These are phyloP conservation scores for Penicillium chermesinum DNA, from an alignment of 495 filamentous ascomycete species.

Conservation along the genomic window DNA sequence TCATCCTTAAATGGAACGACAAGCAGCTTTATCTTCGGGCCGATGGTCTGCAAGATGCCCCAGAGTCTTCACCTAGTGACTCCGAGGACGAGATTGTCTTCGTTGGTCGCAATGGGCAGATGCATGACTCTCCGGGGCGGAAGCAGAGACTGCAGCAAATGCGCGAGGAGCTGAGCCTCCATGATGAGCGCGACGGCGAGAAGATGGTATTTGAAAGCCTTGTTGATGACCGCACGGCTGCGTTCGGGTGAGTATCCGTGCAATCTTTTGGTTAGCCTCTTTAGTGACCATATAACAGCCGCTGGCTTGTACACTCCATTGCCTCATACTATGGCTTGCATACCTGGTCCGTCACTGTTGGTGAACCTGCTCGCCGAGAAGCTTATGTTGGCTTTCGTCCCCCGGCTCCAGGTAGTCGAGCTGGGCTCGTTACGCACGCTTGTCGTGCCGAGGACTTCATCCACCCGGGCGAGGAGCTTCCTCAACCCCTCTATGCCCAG, in stretches of 20 bases:
- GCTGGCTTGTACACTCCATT: conserved; percentile 91
- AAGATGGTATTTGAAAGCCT: conserved; percentile 76
- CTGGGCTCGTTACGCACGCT: conserved; percentile 25
- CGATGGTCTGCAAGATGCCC: conserved; percentile 45
- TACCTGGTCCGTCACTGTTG: conserved; percentile 75
- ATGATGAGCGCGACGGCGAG: conserved; percentile 51
- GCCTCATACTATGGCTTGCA: conserved; percentile 88
- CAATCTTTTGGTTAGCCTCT: too few species aligned
- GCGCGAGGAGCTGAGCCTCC: conserved; percentile 37
- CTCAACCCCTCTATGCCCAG: conserved; percentile 57
- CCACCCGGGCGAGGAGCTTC: conserved; percentile 46
- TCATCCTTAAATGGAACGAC: conserved; percentile 57
- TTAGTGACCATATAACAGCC: too few species aligned
- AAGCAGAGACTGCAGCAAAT: conserved; percentile 27
- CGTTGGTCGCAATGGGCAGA: conserved; percentile 70
- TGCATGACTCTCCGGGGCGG: conserved; percentile 55
- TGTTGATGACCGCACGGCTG: conserved; percentile 66
- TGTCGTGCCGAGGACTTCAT: conserved; percentile 27
- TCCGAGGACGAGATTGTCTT: conserved; percentile 93
- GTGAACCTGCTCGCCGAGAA: conserved; percentile 69
- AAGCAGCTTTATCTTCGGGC: conserved; percentile 33
- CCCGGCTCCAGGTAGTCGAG: conserved; percentile 24
- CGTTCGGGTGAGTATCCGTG: conserved; percentile 72
- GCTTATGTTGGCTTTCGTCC: conserved; percentile 79
- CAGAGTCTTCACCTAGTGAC: conserved; percentile 50